Base-by-base conservation (phyloP, 257 asterid genomes). In the Fraxinus quadrangulata region DNA sequence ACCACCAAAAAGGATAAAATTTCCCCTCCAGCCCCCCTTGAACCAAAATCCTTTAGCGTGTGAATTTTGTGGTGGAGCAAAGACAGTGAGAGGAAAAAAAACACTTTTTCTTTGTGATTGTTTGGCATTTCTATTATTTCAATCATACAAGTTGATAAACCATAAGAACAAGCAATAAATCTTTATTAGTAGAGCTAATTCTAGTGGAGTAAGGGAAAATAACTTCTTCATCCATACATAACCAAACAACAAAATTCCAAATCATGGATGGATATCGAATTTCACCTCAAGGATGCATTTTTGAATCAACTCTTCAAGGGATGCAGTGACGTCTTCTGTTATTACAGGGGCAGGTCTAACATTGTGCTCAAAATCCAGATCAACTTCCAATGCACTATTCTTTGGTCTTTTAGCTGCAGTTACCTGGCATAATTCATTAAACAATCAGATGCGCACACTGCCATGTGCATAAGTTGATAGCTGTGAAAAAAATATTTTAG, bases 341-440 rank as follows among this genome's bases (percentile, higher is more conserved):
- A 89, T 90, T 72, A 87, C 96, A 39, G 98, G 98, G 63, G 96
- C 87, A 80, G 98, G 99, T 87, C 95, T 87, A 75, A 87, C 95
- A 83, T 93, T 96, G 85, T 92, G 98, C 78, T 93, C 97, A 81
- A 96, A 96, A 86, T 96, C 98, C 68, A 93, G 84, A 82, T 89
- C 95, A 82, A 88, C 96, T 87, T 92, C 98, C 83, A 96, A 82
- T 11, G 97, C 99, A 88, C 98, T 96, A 79, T 96, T 96, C 83
- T 90, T 90, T 47, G 96, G 94, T 78, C 99, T 89, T 86, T 90
- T 92, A 75, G 89, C 87, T 83, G 99, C 97, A 82, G 94, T 90
- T 70, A 96, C 88, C 98, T 96, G 87, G 73, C 67, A 87, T 78
- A 85, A 76, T 70, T 45, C 21, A 78, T 69, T 63, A 21, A 49